phyloP scores from a whole-genome alignment of 495 filamentous ascomycete species.

The Umbilicaria muhlenbergii region DNA sequence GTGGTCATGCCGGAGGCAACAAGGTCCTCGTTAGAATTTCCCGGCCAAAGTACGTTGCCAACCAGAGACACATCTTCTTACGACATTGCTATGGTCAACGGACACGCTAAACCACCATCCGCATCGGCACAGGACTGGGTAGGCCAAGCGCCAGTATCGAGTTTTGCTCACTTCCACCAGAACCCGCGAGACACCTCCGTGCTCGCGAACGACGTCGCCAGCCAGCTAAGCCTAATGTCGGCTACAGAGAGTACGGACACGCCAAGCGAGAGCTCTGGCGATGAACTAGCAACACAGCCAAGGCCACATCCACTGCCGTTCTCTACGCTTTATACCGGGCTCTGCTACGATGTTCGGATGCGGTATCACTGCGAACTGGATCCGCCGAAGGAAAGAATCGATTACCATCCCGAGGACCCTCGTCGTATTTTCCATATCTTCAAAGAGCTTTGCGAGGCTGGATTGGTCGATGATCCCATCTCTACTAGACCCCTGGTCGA shows the following conservation, averaged over 20 bases:
- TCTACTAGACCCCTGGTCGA: slow-evolving; percentile 31
- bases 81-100: too few species aligned
- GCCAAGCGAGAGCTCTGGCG: background rate
- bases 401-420: slow-evolving; percentile 89
- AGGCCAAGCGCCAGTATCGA: too few species aligned
- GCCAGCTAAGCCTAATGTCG: slow-evolving; percentile 6
- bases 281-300: slow-evolving; percentile 3
- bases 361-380: slow-evolving; percentile 75
- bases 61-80: too few species aligned
- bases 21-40: too few species aligned
- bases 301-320: slow-evolving; percentile 5
- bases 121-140: too few species aligned
- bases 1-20: too few species aligned
- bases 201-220: slow-evolving; percentile 5
- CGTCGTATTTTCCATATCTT: slow-evolving; percentile 81
- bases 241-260: too few species aligned
- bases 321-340: slow-evolving; percentile 39
- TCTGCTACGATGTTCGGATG: slow-evolving; percentile 89
- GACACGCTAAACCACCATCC: too few species aligned
- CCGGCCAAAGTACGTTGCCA: too few species aligned
- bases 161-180: background rate
- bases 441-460: slow-evolving; percentile 61
- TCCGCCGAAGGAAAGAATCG: slow-evolving; percentile 30
- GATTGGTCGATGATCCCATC: slow-evolving; percentile 46
- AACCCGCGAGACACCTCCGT: slow-evolving; percentile 5